Evolutionary conservation across 2,329 filamentous ascomycete species (phyloP).

Genomic region (Penicillium sp.): DNA sequence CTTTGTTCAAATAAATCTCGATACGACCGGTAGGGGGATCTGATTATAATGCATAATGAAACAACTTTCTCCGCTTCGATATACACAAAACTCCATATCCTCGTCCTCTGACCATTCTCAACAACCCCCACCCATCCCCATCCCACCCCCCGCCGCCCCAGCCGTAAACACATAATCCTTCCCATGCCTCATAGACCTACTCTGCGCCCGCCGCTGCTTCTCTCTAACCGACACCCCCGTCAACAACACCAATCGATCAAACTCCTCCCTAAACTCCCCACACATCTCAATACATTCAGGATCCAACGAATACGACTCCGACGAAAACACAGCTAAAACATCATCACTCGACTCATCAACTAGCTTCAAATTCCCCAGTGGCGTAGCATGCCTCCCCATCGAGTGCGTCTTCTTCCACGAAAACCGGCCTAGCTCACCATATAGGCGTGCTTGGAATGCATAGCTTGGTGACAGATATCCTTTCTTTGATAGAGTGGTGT

Average conservation of each 20-base stretch:
- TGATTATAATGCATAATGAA: slow-evolving; percentile 4
- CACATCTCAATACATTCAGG: slow-evolving; percentile 15
- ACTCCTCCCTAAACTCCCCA: slow-evolving; percentile 13
- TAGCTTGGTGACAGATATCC: slow-evolving; percentile 11
- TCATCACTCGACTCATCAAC: slow-evolving; percentile 15
- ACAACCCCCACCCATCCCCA: background rate
- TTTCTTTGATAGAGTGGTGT: slow-evolving; percentile 8
- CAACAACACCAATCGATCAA: slow-evolving; percentile 16
- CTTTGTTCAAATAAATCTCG: background rate
- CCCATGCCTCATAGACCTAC: slow-evolving; percentile 3
- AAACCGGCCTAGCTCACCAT: background rate
- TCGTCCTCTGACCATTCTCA: background rate
- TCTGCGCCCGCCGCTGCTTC: slow-evolving; percentile 12
- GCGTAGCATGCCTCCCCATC: slow-evolving; percentile 12
- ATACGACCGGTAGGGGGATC: background rate
- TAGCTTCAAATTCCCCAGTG: slow-evolving; percentile 17
- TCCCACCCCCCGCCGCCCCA: background rate
- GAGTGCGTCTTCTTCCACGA: slow-evolving; percentile 18
- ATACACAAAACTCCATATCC: background rate
- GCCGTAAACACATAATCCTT: background rate
- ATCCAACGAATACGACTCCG: slow-evolving; percentile 11
- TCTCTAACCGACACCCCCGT: slow-evolving; percentile 19
- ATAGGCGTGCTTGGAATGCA: slow-evolving; percentile 1
- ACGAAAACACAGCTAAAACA: slow-evolving; percentile 18
- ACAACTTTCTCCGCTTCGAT: background rate